These are phyloP conservation scores for Avena atlantica DNA, from an alignment of 176 grass and related monocot species.

Conservation along the genomic window DNA sequence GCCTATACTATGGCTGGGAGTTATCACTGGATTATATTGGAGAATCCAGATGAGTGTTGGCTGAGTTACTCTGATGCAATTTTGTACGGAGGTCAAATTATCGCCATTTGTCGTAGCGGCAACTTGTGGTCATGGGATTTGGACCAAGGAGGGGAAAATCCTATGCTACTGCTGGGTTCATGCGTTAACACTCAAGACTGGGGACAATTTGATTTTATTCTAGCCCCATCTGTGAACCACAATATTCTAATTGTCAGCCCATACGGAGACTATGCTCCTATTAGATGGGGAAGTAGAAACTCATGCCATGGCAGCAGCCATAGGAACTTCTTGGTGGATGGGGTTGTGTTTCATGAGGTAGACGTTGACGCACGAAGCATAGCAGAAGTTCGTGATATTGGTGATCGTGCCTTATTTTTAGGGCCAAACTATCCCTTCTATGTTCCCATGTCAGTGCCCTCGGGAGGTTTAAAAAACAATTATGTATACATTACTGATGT, in stretches of 20 bases:
- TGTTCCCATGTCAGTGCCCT: not conserved
- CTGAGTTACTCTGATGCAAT: not conserved
- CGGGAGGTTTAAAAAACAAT: not conserved
- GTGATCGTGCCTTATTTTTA: not conserved
- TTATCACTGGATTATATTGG: not conserved
- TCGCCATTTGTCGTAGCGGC: not conserved
- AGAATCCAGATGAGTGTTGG: not conserved
- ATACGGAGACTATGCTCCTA: not conserved
- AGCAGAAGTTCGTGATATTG: not conserved
- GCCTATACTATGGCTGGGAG: not conserved
- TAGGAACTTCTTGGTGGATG: not conserved
- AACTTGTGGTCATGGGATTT: slow-evolving; percentile 25
- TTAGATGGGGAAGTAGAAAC: not conserved
- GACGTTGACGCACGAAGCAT: not conserved
- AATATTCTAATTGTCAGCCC: not conserved
- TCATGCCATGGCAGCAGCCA: not conserved
- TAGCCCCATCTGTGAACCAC: not conserved
- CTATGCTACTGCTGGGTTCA: not conserved
- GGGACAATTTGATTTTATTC: not conserved
- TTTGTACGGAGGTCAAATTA: not conserved
- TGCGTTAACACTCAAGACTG: not conserved
- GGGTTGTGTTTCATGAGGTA: not conserved
- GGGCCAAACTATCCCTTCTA: slow-evolving; percentile 7
- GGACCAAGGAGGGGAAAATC: not conserved
- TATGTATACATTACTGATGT: slow-evolving; percentile 17